Percentiles rank a stretch among this genome's conserved stretches.
These are phyloP conservation scores for Fomitiporia mediterranea DNA, from an alignment of 1,284 basidiomycete species.

Conservation along the genomic window DNA sequence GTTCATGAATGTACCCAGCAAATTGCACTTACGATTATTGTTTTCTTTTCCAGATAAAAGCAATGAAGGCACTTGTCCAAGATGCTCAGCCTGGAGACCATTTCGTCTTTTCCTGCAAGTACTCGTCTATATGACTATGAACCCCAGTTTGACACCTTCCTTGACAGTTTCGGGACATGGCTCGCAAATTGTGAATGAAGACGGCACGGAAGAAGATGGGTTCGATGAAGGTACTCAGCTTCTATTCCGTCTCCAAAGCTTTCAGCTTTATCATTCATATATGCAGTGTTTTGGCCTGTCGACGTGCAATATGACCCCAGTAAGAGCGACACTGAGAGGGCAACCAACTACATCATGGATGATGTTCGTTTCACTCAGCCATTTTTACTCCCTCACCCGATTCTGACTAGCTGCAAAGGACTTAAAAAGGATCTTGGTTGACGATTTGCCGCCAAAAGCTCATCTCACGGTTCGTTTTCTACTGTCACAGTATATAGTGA, in stretches of 20 bases:
- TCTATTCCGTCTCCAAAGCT: too few relatives aligned
- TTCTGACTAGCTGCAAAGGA: slow-evolving; percentile 5
- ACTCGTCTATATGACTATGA: neutral
- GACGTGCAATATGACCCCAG: slow-evolving; percentile 12
- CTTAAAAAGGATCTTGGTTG: slow-evolving; percentile 15
- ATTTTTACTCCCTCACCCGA: neutral
- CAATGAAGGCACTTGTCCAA: slow-evolving; percentile 16
- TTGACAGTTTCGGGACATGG: slow-evolving; percentile 21
- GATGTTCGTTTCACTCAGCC: slow-evolving; percentile 21
- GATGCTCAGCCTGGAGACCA: slow-evolving; percentile 20
- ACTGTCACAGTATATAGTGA: too few relatives aligned
- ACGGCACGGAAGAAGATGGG: slow-evolving; percentile 19
- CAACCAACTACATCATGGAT: slow-evolving; percentile 17
- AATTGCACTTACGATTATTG: too few relatives aligned
- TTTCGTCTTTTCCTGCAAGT: slow-evolving; percentile 21
- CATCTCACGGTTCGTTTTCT: slow-evolving; percentile 19
- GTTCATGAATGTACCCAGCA: too few relatives aligned
- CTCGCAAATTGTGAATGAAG: slow-evolving; percentile 15
- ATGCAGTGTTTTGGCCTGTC: slow-evolving; percentile 17
- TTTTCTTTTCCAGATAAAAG: slow-evolving; percentile 16
- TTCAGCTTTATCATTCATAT: too few relatives aligned
- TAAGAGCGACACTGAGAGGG: slow-evolving; percentile 1
- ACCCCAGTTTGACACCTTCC: too few relatives aligned
- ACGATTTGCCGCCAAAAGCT: slow-evolving; percentile 17
- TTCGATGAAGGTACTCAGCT: slow-evolving; percentile 22